Base-by-base conservation (phyloP, 306 rosid genomes). In the Corylus americana region DNA sequence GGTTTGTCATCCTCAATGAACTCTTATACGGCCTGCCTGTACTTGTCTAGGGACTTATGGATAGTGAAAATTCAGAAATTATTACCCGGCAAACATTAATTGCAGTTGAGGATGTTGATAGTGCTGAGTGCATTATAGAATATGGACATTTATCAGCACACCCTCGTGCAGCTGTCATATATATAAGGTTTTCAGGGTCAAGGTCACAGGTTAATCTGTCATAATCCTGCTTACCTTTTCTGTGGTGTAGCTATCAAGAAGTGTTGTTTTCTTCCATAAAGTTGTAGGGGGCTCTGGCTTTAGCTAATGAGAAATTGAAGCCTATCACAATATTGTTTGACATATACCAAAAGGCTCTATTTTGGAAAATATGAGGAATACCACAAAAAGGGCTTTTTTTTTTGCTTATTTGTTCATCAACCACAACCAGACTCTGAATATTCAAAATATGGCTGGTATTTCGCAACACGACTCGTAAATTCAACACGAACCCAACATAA, bases 131-230 rank as follows among this genome's bases (percentile, higher is more conserved):
- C 18, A 50, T 76, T 55, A 20, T 78, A 71, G 79, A 79, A 87
- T 76, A 67, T 78, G 78, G 92, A 81, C 89, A 77, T 76, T 78
- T 78, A 83, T 82, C 80, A 77, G 74, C 75, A 73, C 42, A 66
- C 35, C 90, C 85, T 69, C 87, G 86, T 80, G 91, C 70, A 37
- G 0, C 11, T 88, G 92, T 90, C 90, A 74, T 76, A 62, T 70
- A 74, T 76, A 58, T 70, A 39, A 66, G 63, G 53, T 76, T 82
- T 78, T 83, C 79, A 42, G 47, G 73, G 85, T 87, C 87, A 76
- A 74, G 58, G 78, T 80, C 78, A 83, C 66, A 82, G 76, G 82
- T 81, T 79, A 39, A 70, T 77, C 67, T 66, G 75, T 59, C 81
- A 57, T 71, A 59, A 39, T 68, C 71, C 31, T 17, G 53, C 53